phyloP scores from a whole-genome alignment of 441 rosid species.

The Lagerstroemia fauriei region DNA sequence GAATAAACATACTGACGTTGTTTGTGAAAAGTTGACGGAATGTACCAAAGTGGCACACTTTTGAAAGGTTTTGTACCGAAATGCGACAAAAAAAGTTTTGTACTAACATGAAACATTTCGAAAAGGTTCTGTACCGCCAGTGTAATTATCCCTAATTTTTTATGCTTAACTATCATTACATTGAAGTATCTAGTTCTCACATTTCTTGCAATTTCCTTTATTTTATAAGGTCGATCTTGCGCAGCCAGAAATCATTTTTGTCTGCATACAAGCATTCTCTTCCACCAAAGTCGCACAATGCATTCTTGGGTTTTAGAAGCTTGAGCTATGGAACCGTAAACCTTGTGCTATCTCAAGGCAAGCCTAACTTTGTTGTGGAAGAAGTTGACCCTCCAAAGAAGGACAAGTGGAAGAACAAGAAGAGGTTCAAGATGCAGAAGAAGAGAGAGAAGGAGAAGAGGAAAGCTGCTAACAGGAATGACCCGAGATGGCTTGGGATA shows the following conservation, averaged over 20 bases:
- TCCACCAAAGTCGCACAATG: conserved; percentile 25
- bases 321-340: conserved; percentile 67
- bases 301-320: conserved; percentile 46
- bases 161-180: neutral
- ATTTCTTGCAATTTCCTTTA: neutral
- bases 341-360: conserved; percentile 79
- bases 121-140: too few species aligned
- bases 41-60: too few species aligned
- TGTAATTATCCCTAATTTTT: neutral
- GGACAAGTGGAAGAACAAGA: conserved; percentile 75
- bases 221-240: conserved; percentile 29
- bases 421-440: conserved; percentile 67
- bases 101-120: too few species aligned
- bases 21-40: too few species aligned
- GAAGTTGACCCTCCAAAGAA: conserved; percentile 79
- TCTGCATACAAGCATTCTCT: conserved; percentile 17
- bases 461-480: conserved; percentile 76
- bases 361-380: conserved; percentile 74
- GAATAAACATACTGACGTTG: too few species aligned
- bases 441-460: conserved; percentile 76
- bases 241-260: conserved; percentile 23
- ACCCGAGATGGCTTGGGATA: conserved; percentile 69
- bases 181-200: neutral
- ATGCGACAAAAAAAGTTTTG: too few species aligned
- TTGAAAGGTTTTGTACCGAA: too few species aligned